Conservation (phyloP, 805 yeast species). For the Candida easanensis region DNA sequence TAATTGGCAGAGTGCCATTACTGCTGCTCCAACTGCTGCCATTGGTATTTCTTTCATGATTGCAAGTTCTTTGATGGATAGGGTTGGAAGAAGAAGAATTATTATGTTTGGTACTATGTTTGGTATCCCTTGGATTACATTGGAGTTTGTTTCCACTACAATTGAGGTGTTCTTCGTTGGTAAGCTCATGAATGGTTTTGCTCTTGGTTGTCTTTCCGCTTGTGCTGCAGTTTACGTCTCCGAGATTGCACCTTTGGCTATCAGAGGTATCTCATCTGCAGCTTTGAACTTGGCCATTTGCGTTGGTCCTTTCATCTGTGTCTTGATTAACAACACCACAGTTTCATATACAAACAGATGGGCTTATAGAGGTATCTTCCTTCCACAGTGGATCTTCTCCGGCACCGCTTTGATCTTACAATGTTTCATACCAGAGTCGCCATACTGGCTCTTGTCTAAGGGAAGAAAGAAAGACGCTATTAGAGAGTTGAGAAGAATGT, state of each 20-base stretch:
- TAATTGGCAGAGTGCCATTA: slow-evolving; percentile 42
- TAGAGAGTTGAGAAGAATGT: slow-evolving; percentile 27
- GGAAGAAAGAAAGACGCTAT: slow-evolving; percentile 34
- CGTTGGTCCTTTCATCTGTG: slow-evolving; percentile 38
- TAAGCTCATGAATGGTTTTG: slow-evolving; percentile 6
- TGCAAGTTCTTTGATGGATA: slow-evolving; percentile 29
- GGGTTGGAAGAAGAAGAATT: slow-evolving; percentile 34
- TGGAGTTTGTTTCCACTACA: slow-evolving; percentile 37
- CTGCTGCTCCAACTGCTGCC: slow-evolving; percentile 30
- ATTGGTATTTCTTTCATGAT: slow-evolving; percentile 28
- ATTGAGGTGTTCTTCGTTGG: slow-evolving; percentile 38
- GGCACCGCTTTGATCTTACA: slow-evolving; percentile 29
- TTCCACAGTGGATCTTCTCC: slow-evolving; percentile 22
- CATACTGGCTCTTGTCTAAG: slow-evolving; percentile 39
- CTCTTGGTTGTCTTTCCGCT: slow-evolving; percentile 37
- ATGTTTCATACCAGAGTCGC: slow-evolving; percentile 42
- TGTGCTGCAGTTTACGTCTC: slow-evolving; percentile 37
- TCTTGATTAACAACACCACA: slow-evolving; percentile 28
- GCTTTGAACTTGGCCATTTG: slow-evolving; percentile 38
- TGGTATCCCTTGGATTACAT: slow-evolving; percentile 33
- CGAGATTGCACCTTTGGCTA: slow-evolving; percentile 38
- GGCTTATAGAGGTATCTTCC: slow-evolving; percentile 37
- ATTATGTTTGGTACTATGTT: slow-evolving; percentile 29
- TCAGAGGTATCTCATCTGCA: slow-evolving; percentile 32
- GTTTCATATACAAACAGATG: slow-evolving; percentile 21